Evolutionary conservation across 179 eudicot genomes (phyloP).

Genomic region (Pouteria campechiana): DNA sequence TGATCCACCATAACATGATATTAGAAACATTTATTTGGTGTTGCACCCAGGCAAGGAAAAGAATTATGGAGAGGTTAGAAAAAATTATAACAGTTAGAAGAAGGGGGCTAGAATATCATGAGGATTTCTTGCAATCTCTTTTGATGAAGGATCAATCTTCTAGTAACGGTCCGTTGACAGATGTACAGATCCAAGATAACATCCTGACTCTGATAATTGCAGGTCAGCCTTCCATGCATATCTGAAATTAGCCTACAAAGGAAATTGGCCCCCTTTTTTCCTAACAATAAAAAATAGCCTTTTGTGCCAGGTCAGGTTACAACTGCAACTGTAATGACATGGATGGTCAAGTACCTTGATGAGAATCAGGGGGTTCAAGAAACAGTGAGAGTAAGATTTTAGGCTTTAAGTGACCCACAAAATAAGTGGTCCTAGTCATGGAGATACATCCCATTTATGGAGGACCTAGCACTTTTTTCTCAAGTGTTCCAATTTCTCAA

Average conservation of each 20-base stretch:
- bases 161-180: constrained; percentile 2
- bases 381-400: constrained; percentile 8
- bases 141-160: constrained; percentile 3
- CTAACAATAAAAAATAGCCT: not conserved
- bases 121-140: constrained; percentile 13
- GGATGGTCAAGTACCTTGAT: constrained; percentile 20
- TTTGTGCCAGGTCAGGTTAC: constrained; percentile 14
- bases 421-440: too few relatives aligned
- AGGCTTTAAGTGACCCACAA: too few relatives aligned
- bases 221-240: constrained; percentile 4
- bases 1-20: too few relatives aligned
- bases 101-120: constrained; percentile 1
- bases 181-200: constrained; percentile 17
- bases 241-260: too few relatives aligned
- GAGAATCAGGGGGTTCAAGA: constrained; percentile 13
- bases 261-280: not conserved
- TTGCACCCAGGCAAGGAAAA: constrained; percentile 18
- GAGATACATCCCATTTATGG: too few relatives aligned
- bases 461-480: too few relatives aligned
- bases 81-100: constrained; percentile 11
- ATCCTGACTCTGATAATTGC: constrained; percentile 23
- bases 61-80: constrained; percentile 12
- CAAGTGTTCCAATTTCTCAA: too few relatives aligned
- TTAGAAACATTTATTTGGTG: too few relatives aligned
- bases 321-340: constrained; percentile 18